Conservation (phyloP, 1,139 yeast species). For the Diutina catenulata region DNA sequence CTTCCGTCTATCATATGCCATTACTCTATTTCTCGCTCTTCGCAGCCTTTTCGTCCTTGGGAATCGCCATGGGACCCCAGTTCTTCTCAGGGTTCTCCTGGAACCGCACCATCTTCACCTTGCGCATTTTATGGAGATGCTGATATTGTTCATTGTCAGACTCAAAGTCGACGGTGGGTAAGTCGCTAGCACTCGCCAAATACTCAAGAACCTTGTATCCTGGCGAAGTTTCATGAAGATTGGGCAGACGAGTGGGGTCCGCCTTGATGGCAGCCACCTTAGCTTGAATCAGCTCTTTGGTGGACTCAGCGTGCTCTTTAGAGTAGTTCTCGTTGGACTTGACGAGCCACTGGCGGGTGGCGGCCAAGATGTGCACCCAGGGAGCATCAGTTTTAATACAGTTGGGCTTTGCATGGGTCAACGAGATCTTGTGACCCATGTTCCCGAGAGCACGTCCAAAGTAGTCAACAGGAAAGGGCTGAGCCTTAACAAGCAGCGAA, state of each 20-base stretch:
- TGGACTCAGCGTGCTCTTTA: conserved; percentile 12
- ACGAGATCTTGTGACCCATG: conserved; percentile 67
- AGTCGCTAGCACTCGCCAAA: conserved; percentile 10
- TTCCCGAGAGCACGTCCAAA: conserved; percentile 78
- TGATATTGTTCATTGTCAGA: conserved; percentile 43
- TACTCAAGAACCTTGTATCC: conserved; percentile 51
- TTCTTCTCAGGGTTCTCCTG: conserved; percentile 87
- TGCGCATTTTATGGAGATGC: conserved; percentile 48
- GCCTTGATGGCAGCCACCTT: conserved; percentile 17
- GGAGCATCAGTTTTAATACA: conserved; percentile 88
- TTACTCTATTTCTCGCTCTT: no score
- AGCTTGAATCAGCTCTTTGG: conserved; percentile 6
- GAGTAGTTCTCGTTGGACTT: conserved; percentile 22
- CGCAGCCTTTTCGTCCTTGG: no score
- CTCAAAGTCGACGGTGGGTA: conserved; percentile 35
- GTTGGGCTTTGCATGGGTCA: conserved; percentile 82
- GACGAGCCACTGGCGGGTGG: conserved; percentile 58
- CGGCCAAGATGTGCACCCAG: conserved; percentile 62
- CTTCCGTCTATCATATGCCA: no score
- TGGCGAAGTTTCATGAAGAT: conserved; percentile 30
- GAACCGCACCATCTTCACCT: conserved; percentile 69
- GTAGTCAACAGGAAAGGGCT: conserved; percentile 69
- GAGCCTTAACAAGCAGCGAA: conserved; percentile 64
- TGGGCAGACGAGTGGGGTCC: conserved; percentile 22
- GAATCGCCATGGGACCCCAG: conserved; percentile 97